Evolutionary conservation across 495 filamentous ascomycete genomes (phyloP).

Genomic region (Hypomontagnella submonticulosa): DNA sequence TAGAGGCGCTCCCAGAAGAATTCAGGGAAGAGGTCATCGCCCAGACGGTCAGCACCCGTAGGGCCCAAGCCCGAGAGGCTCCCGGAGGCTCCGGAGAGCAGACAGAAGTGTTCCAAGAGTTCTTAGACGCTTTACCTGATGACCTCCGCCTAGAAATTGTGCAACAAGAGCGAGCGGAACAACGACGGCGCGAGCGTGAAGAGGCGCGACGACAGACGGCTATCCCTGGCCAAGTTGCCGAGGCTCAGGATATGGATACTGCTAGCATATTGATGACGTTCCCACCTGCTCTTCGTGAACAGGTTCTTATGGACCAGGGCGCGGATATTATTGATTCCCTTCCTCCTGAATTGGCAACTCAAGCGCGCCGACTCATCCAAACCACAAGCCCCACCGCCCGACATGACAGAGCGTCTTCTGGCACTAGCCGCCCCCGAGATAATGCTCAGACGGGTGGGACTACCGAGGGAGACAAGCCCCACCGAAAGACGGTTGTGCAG

Average conservation of each 20-base stretch:
- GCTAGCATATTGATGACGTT: slow-evolving; percentile 93
- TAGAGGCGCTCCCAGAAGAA: slow-evolving; percentile 93
- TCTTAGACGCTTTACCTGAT: slow-evolving; percentile 88
- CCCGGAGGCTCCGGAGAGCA: slow-evolving; percentile 74
- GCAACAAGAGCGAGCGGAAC: slow-evolving; percentile 87
- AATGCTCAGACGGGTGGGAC: slow-evolving; percentile 43
- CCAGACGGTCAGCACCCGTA: slow-evolving; percentile 82
- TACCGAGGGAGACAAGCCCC: slow-evolving; percentile 66
- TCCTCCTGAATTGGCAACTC: slow-evolving; percentile 82
- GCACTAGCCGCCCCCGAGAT: slow-evolving; percentile 44
- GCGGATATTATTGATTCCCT: slow-evolving; percentile 88
- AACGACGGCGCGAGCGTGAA: slow-evolving; percentile 88
- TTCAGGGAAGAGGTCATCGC: slow-evolving; percentile 95
- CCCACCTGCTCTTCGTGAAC: slow-evolving; percentile 83
- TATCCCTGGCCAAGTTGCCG: slow-evolving; percentile 61
- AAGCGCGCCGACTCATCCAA: slow-evolving; percentile 74
- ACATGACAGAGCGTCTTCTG: slow-evolving; percentile 38
- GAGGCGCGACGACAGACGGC: slow-evolving; percentile 67
- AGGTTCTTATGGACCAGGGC: slow-evolving; percentile 89
- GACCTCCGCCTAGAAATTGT: slow-evolving; percentile 92
- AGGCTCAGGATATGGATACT: slow-evolving; percentile 87
- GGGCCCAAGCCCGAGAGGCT: slow-evolving; percentile 77
- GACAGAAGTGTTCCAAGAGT: slow-evolving; percentile 92
- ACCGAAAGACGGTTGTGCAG: slow-evolving; percentile 84
- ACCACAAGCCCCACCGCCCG: slow-evolving; percentile 37